A percentile compares a stretch with the other conserved stretches of the same genome.
phyloP scores from a whole-genome alignment of 768 basidiomycete species.

The Glaciozyma antarctica region DNA sequence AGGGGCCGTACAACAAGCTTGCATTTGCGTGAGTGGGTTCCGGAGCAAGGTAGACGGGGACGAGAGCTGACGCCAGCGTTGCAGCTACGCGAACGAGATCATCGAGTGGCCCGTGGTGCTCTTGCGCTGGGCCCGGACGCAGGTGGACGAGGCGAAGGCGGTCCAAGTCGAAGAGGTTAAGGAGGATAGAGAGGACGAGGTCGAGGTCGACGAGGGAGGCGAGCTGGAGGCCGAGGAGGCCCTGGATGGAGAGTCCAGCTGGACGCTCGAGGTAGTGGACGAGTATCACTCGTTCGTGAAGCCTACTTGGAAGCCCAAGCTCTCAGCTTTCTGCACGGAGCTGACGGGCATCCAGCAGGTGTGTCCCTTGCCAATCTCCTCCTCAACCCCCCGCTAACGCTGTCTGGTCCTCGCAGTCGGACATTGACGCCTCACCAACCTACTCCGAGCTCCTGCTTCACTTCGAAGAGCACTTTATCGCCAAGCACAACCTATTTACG shows the following conservation, averaged over 20 bases:
- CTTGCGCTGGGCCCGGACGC: slow-evolving; percentile 54
- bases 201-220: slow-evolving; percentile 39
- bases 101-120: slow-evolving; percentile 93
- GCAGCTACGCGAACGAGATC: slow-evolving; percentile 88
- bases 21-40: slow-evolving; percentile 12
- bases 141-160: not conserved
- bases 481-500: slow-evolving; percentile 26
- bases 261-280: slow-evolving; percentile 56
- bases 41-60: too few species aligned
- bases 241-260: not conserved
- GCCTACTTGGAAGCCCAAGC: slow-evolving; percentile 72
- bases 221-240: slow-evolving; percentile 38
- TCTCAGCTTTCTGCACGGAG: slow-evolving; percentile 72
- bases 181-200: too few species aligned
- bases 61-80: slow-evolving; percentile 42
- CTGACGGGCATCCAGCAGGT: slow-evolving; percentile 93
- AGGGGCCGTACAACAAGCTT: slow-evolving; percentile 31
- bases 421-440: slow-evolving; percentile 67
- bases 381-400: not conserved
- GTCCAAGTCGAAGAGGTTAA: not conserved
- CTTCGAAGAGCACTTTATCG: slow-evolving; percentile 25
- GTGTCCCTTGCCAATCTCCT: slow-evolving; percentile 31
- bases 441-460: slow-evolving; percentile 59
- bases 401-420: slow-evolving; percentile 46
- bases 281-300: slow-evolving; percentile 81